Evolutionary conservation across 2,329 filamentous ascomycete genomes (phyloP).

Genomic region (Verticillium longisporum): DNA sequence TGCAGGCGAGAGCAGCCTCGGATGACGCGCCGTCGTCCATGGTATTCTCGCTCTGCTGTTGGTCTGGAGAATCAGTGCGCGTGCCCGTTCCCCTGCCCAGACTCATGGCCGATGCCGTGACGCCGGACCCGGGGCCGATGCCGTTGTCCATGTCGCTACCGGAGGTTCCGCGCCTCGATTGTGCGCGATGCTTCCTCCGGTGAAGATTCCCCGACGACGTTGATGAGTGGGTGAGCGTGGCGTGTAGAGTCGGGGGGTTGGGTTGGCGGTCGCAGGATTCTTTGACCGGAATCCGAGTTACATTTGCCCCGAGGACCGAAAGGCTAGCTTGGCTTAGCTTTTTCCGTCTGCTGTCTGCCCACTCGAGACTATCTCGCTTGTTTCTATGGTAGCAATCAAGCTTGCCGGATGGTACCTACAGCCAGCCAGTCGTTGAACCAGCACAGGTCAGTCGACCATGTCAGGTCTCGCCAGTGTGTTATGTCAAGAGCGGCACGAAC

Average conservation of each 20-base stretch:
- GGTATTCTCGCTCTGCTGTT: neutral
- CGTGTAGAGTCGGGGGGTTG: neutral
- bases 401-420: neutral
- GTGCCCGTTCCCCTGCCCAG: neutral
- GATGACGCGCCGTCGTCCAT: neutral
- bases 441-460: neutral
- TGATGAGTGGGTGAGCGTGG: neutral
- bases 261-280: neutral
- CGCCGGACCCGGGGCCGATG: neutral
- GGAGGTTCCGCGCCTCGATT: neutral
- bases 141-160: neutral
- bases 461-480: neutral
- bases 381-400: too few species aligned
- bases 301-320: neutral
- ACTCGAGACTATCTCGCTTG: too few species aligned
- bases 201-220: neutral
- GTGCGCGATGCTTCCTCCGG: neutral
- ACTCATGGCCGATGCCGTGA: neutral
- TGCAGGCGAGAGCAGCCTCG: slow-evolving; percentile 7
- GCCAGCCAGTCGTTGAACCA: neutral
- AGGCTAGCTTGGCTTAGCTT: neutral
- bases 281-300: neutral
- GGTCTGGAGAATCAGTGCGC: neutral
- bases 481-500: neutral
- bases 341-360: too few species aligned